Percentiles rank a stretch among this genome's conserved stretches.
These are phyloP conservation scores for Smittium culicis DNA, from an alignment of 371 early-diverging fungal genomes.

Conservation along the genomic window DNA sequence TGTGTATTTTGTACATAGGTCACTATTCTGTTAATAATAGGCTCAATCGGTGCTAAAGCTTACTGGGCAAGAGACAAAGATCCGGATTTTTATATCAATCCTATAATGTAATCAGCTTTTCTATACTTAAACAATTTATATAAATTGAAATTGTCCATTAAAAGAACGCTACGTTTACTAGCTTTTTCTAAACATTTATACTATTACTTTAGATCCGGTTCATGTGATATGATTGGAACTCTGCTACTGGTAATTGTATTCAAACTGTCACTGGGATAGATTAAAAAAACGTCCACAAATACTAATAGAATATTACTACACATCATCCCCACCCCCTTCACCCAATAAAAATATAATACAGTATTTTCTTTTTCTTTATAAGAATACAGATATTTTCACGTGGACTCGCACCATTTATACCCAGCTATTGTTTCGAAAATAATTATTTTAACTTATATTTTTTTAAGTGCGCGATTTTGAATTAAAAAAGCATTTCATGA, in stretches of 20 bases:
- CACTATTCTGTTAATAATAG: not conserved
- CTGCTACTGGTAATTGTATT: slow-evolving; percentile 32
- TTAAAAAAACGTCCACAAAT: not conserved
- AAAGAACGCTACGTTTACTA: not conserved
- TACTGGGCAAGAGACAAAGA: slow-evolving; percentile 61
- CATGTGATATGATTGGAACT: slow-evolving; percentile 33
- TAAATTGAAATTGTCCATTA: not conserved
- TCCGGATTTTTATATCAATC: slow-evolving; percentile 73
- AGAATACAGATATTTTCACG: no score
- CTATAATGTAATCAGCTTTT: slow-evolving; percentile 38
- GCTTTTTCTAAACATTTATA: not conserved
- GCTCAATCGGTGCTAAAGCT: slow-evolving; percentile 13
- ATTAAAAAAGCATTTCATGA: no score
- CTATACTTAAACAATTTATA: not conserved
- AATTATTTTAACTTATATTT: no score
- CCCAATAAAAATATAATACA: no score
- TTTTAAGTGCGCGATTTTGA: no score
- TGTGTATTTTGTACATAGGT: no score
- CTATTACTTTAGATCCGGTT: slow-evolving; percentile 13
- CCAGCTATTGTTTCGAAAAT: no score
- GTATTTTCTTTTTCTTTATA: no score
- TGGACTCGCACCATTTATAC: no score
- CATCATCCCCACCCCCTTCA: not conserved
- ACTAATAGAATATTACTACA: not conserved
- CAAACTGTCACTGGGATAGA: not conserved